A percentile compares a stretch with the other conserved stretches of the same genome.
phyloP scores from a whole-genome alignment of 495 filamentous ascomycete species.

The Hypoxylon rickii region DNA sequence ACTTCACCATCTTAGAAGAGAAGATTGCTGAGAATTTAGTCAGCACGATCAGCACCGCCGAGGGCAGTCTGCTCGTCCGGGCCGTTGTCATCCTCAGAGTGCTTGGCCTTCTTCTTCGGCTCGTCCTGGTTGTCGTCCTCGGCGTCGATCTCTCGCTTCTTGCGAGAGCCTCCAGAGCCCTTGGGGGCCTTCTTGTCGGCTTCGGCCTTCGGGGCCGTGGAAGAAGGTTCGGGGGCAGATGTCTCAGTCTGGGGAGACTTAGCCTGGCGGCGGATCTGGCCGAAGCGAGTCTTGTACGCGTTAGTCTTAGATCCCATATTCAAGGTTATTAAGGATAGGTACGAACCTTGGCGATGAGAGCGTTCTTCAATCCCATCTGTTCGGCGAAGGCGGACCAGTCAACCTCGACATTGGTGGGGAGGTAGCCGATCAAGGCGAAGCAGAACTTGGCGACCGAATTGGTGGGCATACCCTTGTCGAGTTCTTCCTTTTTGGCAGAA shows the following conservation, averaged over 20 bases:
- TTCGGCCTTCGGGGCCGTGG: conserved; percentile 11
- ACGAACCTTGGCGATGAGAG: conserved; percentile 25
- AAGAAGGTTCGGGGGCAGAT: neutral
- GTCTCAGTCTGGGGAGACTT: neutral
- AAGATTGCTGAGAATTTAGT: too few relatives aligned
- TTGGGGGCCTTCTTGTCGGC: conserved; percentile 17
- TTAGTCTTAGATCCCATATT: conserved; percentile 2
- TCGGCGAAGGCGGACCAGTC: conserved; percentile 21
- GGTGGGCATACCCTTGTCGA: too few relatives aligned
- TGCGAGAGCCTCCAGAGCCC: too few relatives aligned
- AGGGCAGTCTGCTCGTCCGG: too few relatives aligned
- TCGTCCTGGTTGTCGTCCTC: too few relatives aligned
- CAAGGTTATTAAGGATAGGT: neutral
- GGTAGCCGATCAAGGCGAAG: conserved; percentile 17
- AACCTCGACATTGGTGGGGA: conserved; percentile 17
- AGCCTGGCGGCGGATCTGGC: conserved; percentile 30
- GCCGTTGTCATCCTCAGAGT: too few relatives aligned
- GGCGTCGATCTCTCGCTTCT: too few relatives aligned
- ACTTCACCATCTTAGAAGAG: too few relatives aligned
- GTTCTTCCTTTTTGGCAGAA: too few relatives aligned
- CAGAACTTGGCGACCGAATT: conserved; percentile 25
- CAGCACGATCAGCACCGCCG: too few relatives aligned
- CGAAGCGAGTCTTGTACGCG: conserved; percentile 7
- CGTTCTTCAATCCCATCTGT: conserved; percentile 23
- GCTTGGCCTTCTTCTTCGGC: too few relatives aligned